These are phyloP conservation scores for Dipteronia sinensis DNA, from an alignment of 345 rosid genomes.

Conservation along the genomic window DNA sequence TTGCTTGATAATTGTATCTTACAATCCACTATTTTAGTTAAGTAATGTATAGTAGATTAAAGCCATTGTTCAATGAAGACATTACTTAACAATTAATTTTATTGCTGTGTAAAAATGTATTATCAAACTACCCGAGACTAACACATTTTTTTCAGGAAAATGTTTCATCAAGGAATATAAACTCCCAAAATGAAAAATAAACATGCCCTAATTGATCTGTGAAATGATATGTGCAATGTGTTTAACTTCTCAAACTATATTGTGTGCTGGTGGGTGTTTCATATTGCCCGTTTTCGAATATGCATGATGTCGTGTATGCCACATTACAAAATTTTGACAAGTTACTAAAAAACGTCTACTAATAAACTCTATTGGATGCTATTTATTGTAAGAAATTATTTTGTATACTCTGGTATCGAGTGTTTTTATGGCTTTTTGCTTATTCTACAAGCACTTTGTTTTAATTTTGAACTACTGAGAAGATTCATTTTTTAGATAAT, in stretches of 20 bases:
- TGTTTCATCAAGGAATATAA: not conserved
- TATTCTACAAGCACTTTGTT: not conserved
- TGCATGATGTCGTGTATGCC: not conserved
- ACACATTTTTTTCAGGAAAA: not conserved
- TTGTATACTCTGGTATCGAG: not conserved
- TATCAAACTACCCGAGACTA: not conserved
- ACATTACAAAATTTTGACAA: not conserved
- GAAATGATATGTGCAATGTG: not conserved
- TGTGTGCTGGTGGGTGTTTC: not conserved
- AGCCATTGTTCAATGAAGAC: not conserved
- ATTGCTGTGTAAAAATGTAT: not conserved
- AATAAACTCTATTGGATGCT: not conserved
- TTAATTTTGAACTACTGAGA: not conserved
- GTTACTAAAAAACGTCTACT: not conserved
- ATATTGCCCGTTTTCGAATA: not conserved
- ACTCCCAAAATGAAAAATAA: not conserved
- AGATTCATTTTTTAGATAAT: constrained; percentile 1
- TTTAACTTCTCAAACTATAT: not conserved
- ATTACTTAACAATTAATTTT: too few species aligned
- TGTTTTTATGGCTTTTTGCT: not conserved
- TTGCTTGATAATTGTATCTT: not conserved
- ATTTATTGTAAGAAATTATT: not conserved
- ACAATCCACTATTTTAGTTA: not conserved
- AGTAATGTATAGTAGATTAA: not conserved
- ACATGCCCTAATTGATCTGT: too few species aligned